Conservation (phyloP, 352 stramenopile genomes). For the Phytophthora pluvialis region DNA sequence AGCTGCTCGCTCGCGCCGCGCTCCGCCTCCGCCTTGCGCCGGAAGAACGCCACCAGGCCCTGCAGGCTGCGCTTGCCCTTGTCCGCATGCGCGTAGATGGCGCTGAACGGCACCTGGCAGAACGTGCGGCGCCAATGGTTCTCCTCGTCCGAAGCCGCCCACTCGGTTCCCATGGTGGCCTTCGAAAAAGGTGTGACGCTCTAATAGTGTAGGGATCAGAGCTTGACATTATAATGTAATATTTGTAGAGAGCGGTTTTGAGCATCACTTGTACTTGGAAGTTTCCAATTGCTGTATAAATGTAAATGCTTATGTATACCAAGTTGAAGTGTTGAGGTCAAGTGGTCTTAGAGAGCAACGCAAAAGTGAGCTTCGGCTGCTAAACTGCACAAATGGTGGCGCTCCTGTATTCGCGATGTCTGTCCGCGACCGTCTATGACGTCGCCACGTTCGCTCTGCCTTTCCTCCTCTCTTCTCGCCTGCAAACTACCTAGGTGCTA, state of each 20-base stretch:
- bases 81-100: slow-evolving; percentile 85
- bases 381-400: slow-evolving; percentile 10
- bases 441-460: slow-evolving; percentile 17
- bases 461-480: slow-evolving; percentile 12
- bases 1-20: slow-evolving; percentile 68
- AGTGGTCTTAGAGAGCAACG: slow-evolving; percentile 5
- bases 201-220: slow-evolving; percentile 18
- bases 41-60: slow-evolving; percentile 75
- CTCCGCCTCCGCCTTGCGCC: slow-evolving; percentile 68
- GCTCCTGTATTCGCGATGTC: slow-evolving; percentile 25
- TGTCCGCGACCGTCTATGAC: slow-evolving; percentile 26
- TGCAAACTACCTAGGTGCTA: slow-evolving; percentile 47
- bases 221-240: neutral
- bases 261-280: too few species aligned
- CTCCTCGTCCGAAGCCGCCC: slow-evolving; percentile 62
- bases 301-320: slow-evolving; percentile 9
- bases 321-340: slow-evolving; percentile 27
- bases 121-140: slow-evolving; percentile 90
- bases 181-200: slow-evolving; percentile 1
- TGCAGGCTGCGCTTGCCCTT: slow-evolving; percentile 79
- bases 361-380: slow-evolving; percentile 3
- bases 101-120: slow-evolving; percentile 81
- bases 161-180: slow-evolving; percentile 22
- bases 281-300: neutral
- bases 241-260: neutral